These are phyloP conservation scores for Gossypium schwendimanii DNA, from an alignment of 441 rosid species.

Conservation along the genomic window DNA sequence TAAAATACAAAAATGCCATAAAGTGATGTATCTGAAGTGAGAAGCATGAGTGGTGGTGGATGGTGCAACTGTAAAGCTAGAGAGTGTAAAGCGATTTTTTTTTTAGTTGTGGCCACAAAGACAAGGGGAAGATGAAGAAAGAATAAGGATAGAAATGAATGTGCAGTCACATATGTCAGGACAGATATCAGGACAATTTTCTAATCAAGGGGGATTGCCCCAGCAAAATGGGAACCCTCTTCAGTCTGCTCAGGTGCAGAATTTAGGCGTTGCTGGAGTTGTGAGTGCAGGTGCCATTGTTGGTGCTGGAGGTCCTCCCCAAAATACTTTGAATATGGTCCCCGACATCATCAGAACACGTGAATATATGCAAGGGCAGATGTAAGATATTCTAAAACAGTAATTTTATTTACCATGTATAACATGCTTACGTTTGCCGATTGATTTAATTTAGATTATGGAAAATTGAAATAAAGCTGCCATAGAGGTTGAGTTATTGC, in stretches of 20 bases:
- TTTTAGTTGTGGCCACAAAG: conserved; percentile 19
- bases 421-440: not conserved
- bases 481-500: not conserved
- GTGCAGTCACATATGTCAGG: conserved; percentile 79
- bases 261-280: conserved; percentile 35
- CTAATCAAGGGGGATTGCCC: conserved; percentile 60
- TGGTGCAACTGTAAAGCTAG: conserved; percentile 14
- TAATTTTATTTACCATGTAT: not conserved
- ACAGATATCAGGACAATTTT: conserved; percentile 67
- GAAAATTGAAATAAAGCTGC: not conserved
- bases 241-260: conserved; percentile 56
- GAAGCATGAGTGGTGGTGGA: conserved; percentile 29
- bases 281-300: conserved; percentile 20
- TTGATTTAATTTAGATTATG: conserved; percentile 12
- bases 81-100: conserved; percentile 23
- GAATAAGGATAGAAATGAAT: conserved; percentile 46
- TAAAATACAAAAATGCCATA: not conserved
- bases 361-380: conserved; percentile 38
- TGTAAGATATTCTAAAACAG: conserved; percentile 40
- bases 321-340: conserved; percentile 22
- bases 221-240: conserved; percentile 70
- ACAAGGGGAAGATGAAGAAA: conserved; percentile 25
- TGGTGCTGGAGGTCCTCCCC: conserved; percentile 26
- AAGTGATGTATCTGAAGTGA: not conserved
- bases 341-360: conserved; percentile 47